Evolutionary conservation across 306 rosid species (phyloP).

Genomic region (Nissolia schottii): DNA sequence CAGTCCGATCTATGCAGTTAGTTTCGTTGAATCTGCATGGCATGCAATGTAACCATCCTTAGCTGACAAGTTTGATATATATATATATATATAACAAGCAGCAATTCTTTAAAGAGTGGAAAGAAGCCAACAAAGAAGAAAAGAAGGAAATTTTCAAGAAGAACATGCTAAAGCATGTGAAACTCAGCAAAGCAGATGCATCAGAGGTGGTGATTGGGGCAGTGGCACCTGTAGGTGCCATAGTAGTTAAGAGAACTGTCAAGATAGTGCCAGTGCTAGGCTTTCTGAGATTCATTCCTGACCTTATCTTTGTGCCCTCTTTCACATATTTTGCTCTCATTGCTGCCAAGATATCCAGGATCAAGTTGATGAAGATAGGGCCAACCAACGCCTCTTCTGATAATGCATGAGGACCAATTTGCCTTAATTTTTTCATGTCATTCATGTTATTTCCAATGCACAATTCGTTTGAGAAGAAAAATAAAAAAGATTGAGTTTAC

Average conservation of each 20-base stretch:
- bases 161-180: constrained; percentile 28
- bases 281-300: constrained; percentile 48
- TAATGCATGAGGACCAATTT: no score
- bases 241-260: constrained; percentile 49
- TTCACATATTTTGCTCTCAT: constrained; percentile 46
- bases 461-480: no score
- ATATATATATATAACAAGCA: no score
- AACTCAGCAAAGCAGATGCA: constrained; percentile 34
- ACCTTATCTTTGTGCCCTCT: constrained; percentile 51
- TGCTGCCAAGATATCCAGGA: constrained; percentile 36
- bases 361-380: no score
- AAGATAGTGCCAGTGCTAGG: constrained; percentile 46
- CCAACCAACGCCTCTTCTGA: no score
- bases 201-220: constrained; percentile 52
- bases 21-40: not conserved
- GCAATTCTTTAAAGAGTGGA: constrained; percentile 22
- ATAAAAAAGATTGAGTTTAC: no score
- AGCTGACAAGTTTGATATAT: not conserved
- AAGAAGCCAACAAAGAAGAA: accelerated
- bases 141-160: not conserved
- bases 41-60: not conserved
- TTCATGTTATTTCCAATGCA: not conserved
- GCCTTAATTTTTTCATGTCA: not conserved
- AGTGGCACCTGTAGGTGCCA: constrained; percentile 53
- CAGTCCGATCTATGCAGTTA: no score